Base-by-base conservation (phyloP, 139 green algal species). In the Astrephomene gubernaculifera region DNA sequence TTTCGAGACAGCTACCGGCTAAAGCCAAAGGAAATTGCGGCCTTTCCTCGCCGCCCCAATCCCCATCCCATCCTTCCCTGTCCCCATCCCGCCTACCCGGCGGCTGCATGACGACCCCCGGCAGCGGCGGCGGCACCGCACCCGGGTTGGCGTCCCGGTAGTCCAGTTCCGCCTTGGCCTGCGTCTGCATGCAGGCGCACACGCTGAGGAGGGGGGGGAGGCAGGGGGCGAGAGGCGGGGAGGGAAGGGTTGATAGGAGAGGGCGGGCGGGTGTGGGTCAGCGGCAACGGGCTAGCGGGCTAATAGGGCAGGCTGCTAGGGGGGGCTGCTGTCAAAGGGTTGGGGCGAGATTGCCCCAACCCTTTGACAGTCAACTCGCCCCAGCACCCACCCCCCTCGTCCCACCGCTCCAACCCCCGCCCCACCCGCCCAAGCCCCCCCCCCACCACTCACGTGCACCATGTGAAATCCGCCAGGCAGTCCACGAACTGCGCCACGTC, bases 181-280 rank as follows among this genome's bases (percentile, higher is more conserved):
- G 95, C 35, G 95, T 97, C 87, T 97, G 95, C 94, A 97, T 96
- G 92, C 95, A 97, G 17, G 93, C 94, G 86, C 95, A 97, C 67
- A 97, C 94, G 38, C 92, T 97, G 93, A 53, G 61, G 0, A 39
- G 36, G 27, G 4, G 8, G 64, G 31, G n/a, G 14, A 43, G 31
- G 43, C 10, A 19, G 12, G n/a, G 64, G 31, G 8, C 31, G 9
- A 31, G 64, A 24, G 33, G 33, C 31, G 64, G 64, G 12, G 39
- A 10, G 24, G 38, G 10, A 60, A 19, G 17, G 27, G 67, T 27
- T 27, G 63, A 12, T 43, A 31, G 4, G 31, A 31, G 27, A 44
- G 24, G 31, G 63, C 31, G 21, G 63, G 31, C 21, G 2, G 19
- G 33, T n/a, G n/a, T n/a, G n/a, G n/a, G n/a, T n/a, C n/a, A n/a